Base-by-base conservation (phyloP, 2,329 filamentous ascomycete species). In the Akanthomyces uredinophilus region DNA sequence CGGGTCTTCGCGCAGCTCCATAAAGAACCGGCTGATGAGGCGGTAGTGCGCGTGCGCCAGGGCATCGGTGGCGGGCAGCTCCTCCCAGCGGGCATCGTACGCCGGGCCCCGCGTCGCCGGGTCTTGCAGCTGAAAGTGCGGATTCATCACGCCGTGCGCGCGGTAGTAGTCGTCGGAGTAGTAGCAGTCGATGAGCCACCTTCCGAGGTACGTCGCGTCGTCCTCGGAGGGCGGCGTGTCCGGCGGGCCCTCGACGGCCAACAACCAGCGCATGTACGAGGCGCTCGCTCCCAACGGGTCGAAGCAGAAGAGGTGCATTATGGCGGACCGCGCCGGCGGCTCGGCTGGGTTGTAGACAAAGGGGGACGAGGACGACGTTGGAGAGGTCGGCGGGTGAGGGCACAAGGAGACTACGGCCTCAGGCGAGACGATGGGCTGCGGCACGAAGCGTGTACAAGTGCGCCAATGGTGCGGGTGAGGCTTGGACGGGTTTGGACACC, bases 261-360 rank as follows among this genome's bases (percentile, higher is more conserved):
- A 39, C 14, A 64, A 58, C 62, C 62, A 64, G 14, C 44, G 41
- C 46, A 64, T 53, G 58, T 64, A 64, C 35, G 37, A 44, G n/a
- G 35, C 32, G 24, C 58, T 60, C 3, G 62, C 62, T 11, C 39
- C 43, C 22, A 61, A 29, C 16, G 62, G 58, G 20, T 61, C 32
- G 41, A 64, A 64, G 62, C 62, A 64, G 46, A 64, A 64, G 8
- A 64, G 53, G 49, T 64, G 62, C 20, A 24, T 39, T 11, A 63
- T 39, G 16, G 43, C 16, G 10, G 46, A n/a, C 11, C 29, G 18
- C 16, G 41, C 14, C 6, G 59, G 51, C 18, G 51, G 43, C 51
- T 20, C 43, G 18, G 20, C 29, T 41, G 59, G 51, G 22, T 47
- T 20, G 35, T 49, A 54, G 29, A 50, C 4, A 20, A 24, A 43